Conservation (phyloP, 1,284 basidiomycete genomes). For the Polyporus tsugae region DNA sequence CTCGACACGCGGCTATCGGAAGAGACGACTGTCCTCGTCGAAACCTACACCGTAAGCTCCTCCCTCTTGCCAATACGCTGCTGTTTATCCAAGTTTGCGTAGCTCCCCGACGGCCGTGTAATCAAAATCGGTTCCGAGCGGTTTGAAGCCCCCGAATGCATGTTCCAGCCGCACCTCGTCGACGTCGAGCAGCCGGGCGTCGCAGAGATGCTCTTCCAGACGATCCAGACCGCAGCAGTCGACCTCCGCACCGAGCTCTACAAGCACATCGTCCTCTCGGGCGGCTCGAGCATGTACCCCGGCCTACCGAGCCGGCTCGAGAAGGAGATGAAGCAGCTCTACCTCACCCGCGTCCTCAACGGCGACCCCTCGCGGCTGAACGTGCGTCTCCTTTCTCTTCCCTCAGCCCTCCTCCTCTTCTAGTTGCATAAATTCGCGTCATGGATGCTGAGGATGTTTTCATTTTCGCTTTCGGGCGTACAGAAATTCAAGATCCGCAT, state of each 20-base stretch:
- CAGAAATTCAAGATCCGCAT: constrained; percentile 99
- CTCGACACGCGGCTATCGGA: constrained; percentile 94
- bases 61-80: background rate
- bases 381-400: constrained; percentile 58
- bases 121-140: constrained; percentile 99
- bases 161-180: constrained; percentile 99
- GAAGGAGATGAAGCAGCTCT: constrained; percentile 99
- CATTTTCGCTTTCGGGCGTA: background rate
- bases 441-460: background rate
- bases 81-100: background rate
- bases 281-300: constrained; percentile 98
- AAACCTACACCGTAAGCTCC: constrained; percentile 87
- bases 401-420: no score
- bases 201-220: constrained; percentile 96
- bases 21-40: constrained; percentile 96
- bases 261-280: constrained; percentile 98
- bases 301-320: constrained; percentile 96
- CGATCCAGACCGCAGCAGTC: constrained; percentile 92
- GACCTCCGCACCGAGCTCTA: constrained; percentile 94
- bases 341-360: constrained; percentile 88
- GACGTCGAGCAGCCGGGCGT: constrained; percentile 98
- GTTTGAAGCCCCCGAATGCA: constrained; percentile 99
- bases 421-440: no score
- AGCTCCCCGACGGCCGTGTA: constrained; percentile 95
- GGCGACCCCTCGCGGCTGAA: constrained; percentile 89